Evolutionary conservation across 257 asterid species (phyloP).

Genomic region (Capsicum pubescens): DNA sequence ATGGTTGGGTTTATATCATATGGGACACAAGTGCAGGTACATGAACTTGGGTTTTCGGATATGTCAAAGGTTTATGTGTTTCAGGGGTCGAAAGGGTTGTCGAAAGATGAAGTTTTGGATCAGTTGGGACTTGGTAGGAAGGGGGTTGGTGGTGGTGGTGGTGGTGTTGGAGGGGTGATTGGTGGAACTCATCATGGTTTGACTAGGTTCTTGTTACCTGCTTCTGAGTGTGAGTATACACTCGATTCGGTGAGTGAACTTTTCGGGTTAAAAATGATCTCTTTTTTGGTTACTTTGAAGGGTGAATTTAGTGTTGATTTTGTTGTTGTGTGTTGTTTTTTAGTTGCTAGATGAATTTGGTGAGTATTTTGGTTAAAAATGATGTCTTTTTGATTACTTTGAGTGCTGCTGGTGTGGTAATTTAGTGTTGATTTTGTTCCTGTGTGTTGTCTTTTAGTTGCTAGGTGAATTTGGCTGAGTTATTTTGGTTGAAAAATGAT

Average conservation of each 20-base stretch:
- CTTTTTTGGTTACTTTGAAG: not conserved
- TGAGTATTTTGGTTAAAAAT: conserved; percentile 27
- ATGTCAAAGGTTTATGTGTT: conserved; percentile 85
- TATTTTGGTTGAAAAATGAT: no score
- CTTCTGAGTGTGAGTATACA: conserved; percentile 89
- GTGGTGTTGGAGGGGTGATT: conserved; percentile 32
- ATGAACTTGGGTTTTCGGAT: conserved; percentile 90
- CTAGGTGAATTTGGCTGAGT: conserved; percentile 61
- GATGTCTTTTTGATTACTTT: not conserved
- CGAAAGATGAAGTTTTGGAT: conserved; percentile 92
- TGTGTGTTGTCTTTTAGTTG: conserved; percentile 48
- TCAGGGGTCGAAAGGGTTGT: conserved; percentile 79
- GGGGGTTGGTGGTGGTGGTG: conserved; percentile 49
- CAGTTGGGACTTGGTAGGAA: conserved; percentile 72
- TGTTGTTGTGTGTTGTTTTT: not conserved
- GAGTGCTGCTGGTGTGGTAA: not conserved
- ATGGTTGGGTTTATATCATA: conserved; percentile 93
- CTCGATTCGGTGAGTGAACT: conserved; percentile 60
- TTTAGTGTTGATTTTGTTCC: conserved; percentile 26
- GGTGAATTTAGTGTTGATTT: conserved; percentile 11
- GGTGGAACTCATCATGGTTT: conserved; percentile 52
- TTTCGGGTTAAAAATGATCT: not conserved
- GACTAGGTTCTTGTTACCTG: conserved; percentile 80
- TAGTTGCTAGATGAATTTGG: conserved; percentile 92
- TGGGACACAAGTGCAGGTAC: conserved; percentile 98